Percentiles rank a stretch among this genome's conserved stretches.
phyloP scores from a whole-genome alignment of 202 grass and related monocot species.

The Sporobolus alterniflorus region DNA sequence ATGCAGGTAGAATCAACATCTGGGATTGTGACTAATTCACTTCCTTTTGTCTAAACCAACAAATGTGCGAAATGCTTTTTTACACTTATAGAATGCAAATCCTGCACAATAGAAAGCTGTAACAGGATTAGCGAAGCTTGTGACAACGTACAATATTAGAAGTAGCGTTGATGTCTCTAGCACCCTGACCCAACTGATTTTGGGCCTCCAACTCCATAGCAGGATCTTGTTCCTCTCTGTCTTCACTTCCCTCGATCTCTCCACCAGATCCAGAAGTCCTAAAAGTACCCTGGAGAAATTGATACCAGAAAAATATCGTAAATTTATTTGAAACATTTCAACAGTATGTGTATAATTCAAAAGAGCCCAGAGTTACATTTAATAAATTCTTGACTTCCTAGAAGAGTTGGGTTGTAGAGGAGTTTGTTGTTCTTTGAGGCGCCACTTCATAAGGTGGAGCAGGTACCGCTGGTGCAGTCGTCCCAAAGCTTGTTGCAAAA shows the following conservation, averaged over 20 bases:
- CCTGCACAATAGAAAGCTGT: not conserved
- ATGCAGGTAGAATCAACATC: not conserved
- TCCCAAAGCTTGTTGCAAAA: conserved; percentile 22
- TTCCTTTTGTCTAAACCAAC: not conserved
- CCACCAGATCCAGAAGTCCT: not conserved
- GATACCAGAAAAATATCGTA: not conserved
- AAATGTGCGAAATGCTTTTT: not conserved
- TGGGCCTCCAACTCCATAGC: not conserved
- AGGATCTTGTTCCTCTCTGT: conserved; percentile 26
- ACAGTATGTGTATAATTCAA: not conserved
- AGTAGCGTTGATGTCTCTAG: not conserved
- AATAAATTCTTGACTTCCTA: conserved; percentile 17
- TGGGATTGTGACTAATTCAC: not conserved
- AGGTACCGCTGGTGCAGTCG: not conserved
- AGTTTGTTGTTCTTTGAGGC: conserved; percentile 14
- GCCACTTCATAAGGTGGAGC: conserved; percentile 35
- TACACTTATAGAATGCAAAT: not conserved
- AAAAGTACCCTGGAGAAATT: conserved; percentile 40
- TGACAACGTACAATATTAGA: conserved; percentile 4
- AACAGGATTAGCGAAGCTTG: not conserved
- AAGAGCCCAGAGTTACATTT: conserved; percentile 9
- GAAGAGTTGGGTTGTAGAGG: conserved; percentile 18
- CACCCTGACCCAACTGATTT: conserved; percentile 9
- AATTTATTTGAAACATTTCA: not conserved
- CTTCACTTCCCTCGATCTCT: conserved; percentile 20